Base-by-base conservation (phyloP, 768 basidiomycete genomes). In the Kwoniella dejecticola region DNA sequence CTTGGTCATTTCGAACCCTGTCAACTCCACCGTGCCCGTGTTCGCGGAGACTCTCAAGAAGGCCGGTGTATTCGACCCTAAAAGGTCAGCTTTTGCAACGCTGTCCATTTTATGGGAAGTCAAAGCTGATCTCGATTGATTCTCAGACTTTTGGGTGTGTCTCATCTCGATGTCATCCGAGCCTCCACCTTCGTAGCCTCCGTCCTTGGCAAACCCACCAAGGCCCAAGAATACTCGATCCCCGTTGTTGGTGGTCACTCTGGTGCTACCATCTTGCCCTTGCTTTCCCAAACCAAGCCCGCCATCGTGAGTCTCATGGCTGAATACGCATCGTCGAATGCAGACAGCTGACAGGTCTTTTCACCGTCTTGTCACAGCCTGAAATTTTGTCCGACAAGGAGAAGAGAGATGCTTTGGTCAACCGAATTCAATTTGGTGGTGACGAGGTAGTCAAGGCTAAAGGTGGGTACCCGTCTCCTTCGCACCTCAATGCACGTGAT, bases 371-470 rank as follows among this genome's bases (percentile, higher is more conserved):
- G 15, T 36, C 33, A 5, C 78, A 85, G 67, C 91, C 89, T 66
- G 79, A 72, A n/a, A 81, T 97, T 76, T 69, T 79, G 49, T 63
- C 47, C 29, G 78, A 83, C 47, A 89, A 90, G 62, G 89, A 91
- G 78, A 82, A 78, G 33, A 89, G 88, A 75, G 83, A 85, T 27
- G 85, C 86, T 76, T 84, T 97, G 65, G 88, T 99, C 57, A 81
- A 95, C 82, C 86, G 95, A 59, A 97, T 98, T 77, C 95, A 99
- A 79, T 98, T 86, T 70, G 95, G 95, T 77, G 95, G 95, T 81
- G 95, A 99, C 74, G 94, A 97, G 81, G 94, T 97, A 66, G 95
- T 98, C 77, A 88, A 96, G 84, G 94, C 94, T 52, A 98, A 98
- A 84, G 76, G 69, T 73, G 31, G 41, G 71, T 57, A 19, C 17